Conservation (phyloP, 371 early-diverging fungal species). For the Actinomortierella wolfii region DNA sequence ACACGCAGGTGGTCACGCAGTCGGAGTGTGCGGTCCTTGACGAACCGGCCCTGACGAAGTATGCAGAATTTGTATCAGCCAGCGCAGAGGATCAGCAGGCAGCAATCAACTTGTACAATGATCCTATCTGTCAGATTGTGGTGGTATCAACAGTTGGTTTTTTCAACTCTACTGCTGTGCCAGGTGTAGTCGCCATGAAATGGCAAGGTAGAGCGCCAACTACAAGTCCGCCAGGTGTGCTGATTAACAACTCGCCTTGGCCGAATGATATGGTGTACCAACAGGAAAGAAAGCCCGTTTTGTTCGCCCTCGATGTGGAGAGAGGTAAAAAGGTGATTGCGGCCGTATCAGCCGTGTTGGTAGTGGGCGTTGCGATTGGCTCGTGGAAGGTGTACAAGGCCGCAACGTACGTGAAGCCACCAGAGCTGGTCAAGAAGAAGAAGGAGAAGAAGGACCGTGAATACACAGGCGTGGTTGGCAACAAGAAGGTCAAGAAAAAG, state of each 20-base stretch:
- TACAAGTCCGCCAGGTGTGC: conserved; percentile 5
- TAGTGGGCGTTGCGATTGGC: conserved; percentile 16
- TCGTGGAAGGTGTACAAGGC: conserved; percentile 28
- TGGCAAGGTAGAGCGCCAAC: conserved; percentile 17
- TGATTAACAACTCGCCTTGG: conserved; percentile 3
- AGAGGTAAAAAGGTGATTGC: conserved; percentile 19
- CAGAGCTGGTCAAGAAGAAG: conserved; percentile 22
- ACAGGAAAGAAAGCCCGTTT: not conserved
- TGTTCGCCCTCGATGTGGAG: conserved; percentile 9
- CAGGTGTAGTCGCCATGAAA: conserved; percentile 4
- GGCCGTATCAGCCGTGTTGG: conserved; percentile 10
- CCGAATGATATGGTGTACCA: too few species aligned
- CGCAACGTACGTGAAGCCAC: conserved; percentile 24
- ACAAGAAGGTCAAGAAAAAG: conserved; percentile 43
- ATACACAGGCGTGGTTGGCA: conserved; percentile 7
- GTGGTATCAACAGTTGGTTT: conserved; percentile 10
- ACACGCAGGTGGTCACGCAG: too few species aligned
- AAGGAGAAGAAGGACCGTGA: not conserved
- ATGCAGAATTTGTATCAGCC: conserved; percentile 6
- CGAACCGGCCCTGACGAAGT: too few species aligned
- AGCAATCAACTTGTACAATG: conserved; percentile 23
- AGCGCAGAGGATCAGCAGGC: conserved; percentile 13
- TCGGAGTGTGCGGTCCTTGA: too few species aligned
- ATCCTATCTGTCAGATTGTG: conserved; percentile 5
- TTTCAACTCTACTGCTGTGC: conserved; percentile 6